Conservation (phyloP, 2,329 filamentous ascomycete species). For the Celoporthe dispersa region DNA sequence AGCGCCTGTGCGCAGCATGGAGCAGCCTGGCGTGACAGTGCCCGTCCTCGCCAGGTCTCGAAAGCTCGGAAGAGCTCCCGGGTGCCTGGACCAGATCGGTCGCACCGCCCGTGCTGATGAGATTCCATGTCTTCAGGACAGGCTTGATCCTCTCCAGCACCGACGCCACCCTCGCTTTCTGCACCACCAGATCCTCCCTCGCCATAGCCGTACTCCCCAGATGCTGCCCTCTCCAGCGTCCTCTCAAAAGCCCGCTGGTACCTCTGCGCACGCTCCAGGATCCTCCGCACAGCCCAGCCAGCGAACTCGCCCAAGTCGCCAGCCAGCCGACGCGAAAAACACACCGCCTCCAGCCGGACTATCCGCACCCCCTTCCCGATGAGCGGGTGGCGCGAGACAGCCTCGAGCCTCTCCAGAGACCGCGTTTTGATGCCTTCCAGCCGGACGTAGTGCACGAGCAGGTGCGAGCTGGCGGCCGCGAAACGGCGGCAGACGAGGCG, state of each 20-base stretch:
- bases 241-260: constrained; percentile 10
- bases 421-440: constrained; percentile 14
- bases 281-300: constrained; percentile 13
- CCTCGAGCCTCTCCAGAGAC: constrained; percentile 23
- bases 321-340: constrained; percentile 10
- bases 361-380: constrained; percentile 16
- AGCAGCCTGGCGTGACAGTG: constrained; percentile 1
- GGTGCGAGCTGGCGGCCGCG: constrained; percentile 20
- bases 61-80: not conserved
- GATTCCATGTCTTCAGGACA: constrained; percentile 18
- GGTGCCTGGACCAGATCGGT: not conserved
- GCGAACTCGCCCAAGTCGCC: constrained; percentile 17
- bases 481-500: constrained; percentile 25
- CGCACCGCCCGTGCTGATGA: not conserved
- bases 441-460: constrained; percentile 20
- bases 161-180: not conserved
- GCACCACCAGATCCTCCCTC: not conserved
- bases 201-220: not conserved
- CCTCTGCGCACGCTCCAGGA: not conserved
- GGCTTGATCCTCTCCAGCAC: constrained; percentile 17
- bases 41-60: not conserved
- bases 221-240: not conserved
- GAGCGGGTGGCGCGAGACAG: constrained; percentile 17
- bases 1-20: constrained; percentile 17
- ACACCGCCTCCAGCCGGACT: constrained; percentile 12